phyloP scores from a whole-genome alignment of 768 basidiomycete species.

The Boletus speciosus region DNA sequence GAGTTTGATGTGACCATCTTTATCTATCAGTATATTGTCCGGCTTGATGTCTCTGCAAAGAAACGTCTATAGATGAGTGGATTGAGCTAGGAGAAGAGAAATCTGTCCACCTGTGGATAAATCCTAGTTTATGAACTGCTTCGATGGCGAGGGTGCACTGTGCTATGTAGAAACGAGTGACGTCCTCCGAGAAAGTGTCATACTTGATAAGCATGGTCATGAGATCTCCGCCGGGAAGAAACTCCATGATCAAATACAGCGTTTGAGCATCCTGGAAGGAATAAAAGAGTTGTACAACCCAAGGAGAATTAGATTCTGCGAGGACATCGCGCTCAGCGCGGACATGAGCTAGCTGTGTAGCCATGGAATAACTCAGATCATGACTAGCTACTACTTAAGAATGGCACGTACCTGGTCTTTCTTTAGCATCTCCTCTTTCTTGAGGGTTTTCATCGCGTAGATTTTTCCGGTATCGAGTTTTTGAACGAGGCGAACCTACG shows the following conservation, averaged over 20 bases:
- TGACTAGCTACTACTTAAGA: neutral
- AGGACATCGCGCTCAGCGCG: slow-evolving; percentile 96
- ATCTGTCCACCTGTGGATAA: slow-evolving; percentile 84
- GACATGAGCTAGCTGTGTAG: slow-evolving; percentile 85
- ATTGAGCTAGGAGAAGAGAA: neutral
- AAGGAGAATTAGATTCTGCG: slow-evolving; percentile 90
- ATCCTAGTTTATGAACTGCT: slow-evolving; percentile 94
- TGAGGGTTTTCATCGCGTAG: slow-evolving; percentile 97
- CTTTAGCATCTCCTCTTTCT: slow-evolving; percentile 98
- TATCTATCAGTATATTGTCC: slow-evolving; percentile 90
- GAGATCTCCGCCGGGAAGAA: slow-evolving; percentile 94
- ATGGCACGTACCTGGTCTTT: slow-evolving; percentile 80
- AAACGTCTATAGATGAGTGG: neutral
- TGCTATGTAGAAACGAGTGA: slow-evolving; percentile 98
- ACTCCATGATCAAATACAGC: slow-evolving; percentile 98
- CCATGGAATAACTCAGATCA: slow-evolving; percentile 1
- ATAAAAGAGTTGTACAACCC: slow-evolving; percentile 97
- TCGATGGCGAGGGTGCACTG: slow-evolving; percentile 97
- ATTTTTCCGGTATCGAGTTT: slow-evolving; percentile 97
- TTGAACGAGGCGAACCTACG: slow-evolving; percentile 84
- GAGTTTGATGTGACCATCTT: slow-evolving; percentile 94
- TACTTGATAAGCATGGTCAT: slow-evolving; percentile 99
- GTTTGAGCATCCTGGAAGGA: slow-evolving; percentile 95
- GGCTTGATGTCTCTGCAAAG: slow-evolving; percentile 90
- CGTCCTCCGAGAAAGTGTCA: slow-evolving; percentile 97